A percentile compares a stretch with the other conserved stretches of the same genome.
Conservation (phyloP, 2,329 filamentous ascomycete species). For the Alternaria alternata region DNA sequence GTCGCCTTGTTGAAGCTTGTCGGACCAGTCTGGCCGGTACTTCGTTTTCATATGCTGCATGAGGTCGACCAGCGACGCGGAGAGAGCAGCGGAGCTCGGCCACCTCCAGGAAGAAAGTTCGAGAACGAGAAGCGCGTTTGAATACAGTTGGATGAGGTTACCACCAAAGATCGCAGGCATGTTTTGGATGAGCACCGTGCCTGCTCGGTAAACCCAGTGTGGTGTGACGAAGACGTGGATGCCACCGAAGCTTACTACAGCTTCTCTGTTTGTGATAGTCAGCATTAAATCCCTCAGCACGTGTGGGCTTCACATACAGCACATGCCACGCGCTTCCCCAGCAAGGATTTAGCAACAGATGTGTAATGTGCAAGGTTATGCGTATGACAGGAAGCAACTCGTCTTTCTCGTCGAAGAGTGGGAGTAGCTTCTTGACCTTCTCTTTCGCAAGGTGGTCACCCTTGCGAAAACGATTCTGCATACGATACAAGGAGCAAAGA, state of each 20-base stretch:
- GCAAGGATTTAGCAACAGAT: conserved; percentile 42
- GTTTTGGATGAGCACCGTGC: conserved; percentile 43
- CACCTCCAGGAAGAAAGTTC: conserved; percentile 46
- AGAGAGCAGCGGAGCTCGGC: conserved; percentile 42
- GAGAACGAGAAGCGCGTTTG: conserved; percentile 46
- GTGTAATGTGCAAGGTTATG: conserved; percentile 43
- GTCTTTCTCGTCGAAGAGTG: conserved; percentile 34
- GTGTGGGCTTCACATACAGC: conserved; percentile 13
- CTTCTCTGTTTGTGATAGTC: conserved; percentile 32
- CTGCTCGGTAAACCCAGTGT: conserved; percentile 48
- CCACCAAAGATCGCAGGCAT: conserved; percentile 39
- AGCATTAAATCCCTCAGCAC: not conserved
- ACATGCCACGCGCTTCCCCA: conserved; percentile 45
- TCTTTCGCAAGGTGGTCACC: conserved; percentile 32
- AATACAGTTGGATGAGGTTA: conserved; percentile 47
- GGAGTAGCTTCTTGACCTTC: conserved; percentile 35
- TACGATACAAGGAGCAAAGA: conserved; percentile 46
- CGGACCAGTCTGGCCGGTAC: conserved; percentile 37
- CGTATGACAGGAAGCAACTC: conserved; percentile 40
- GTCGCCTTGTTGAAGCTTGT: conserved; percentile 36
- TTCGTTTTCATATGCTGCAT: conserved; percentile 47
- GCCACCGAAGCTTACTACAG: conserved; percentile 40
- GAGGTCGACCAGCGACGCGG: conserved; percentile 39
- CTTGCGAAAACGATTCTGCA: conserved; percentile 48
- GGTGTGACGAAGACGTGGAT: conserved; percentile 46